phyloP scores from a whole-genome alignment of 495 filamentous ascomycete species.

The Cercophora sp. region DNA sequence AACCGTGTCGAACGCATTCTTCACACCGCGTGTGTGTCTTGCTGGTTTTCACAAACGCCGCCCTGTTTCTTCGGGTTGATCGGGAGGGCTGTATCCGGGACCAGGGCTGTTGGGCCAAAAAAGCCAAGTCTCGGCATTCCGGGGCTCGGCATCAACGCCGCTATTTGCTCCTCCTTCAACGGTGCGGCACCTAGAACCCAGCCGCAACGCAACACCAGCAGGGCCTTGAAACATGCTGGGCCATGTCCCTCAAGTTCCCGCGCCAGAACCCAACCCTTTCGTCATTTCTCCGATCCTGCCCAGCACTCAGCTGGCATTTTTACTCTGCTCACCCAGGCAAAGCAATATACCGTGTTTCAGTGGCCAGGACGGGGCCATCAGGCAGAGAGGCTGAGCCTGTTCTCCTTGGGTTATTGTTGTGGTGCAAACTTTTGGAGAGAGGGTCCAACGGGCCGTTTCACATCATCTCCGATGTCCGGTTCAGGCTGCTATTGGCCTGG shows the following conservation, averaged over 20 bases:
- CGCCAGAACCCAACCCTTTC: background rate
- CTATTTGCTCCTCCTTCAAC: background rate
- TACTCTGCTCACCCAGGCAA: too few species aligned
- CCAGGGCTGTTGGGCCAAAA: background rate
- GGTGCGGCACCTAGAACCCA: background rate
- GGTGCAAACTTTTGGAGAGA: too few species aligned
- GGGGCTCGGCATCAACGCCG: conserved; percentile 1
- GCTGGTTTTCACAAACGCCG: background rate
- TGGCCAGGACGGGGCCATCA: background rate
- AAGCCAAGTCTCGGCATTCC: background rate
- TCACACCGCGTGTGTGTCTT: too few species aligned
- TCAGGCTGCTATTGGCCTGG: too few species aligned
- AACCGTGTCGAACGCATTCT: too few species aligned
- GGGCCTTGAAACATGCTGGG: conserved; percentile 9
- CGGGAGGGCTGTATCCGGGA: conserved; percentile 5
- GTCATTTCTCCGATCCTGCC: background rate
- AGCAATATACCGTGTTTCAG: background rate
- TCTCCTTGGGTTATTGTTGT: too few species aligned
- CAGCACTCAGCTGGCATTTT: too few species aligned
- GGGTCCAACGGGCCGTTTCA: background rate
- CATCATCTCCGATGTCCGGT: background rate
- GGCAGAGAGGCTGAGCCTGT: too few species aligned
- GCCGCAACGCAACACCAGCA: conserved; percentile 1
- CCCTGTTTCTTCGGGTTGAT: background rate
- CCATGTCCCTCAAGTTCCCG: background rate